phyloP scores from a whole-genome alignment of 2,329 filamentous ascomycete genomes.

The Coniella vitis region DNA sequence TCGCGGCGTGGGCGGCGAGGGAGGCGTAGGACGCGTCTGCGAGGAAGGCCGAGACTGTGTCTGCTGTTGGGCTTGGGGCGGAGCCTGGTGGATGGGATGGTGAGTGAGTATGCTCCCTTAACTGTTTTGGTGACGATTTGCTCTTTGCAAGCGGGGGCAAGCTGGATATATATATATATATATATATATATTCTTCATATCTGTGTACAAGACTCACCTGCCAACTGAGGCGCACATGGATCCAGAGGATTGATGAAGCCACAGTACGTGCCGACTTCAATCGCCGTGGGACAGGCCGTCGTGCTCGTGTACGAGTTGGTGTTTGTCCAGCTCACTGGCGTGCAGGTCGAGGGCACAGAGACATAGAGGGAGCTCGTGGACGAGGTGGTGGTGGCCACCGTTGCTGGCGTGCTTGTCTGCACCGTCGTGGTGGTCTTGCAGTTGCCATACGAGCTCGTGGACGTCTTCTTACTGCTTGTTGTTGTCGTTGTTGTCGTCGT shows the following conservation, averaged over 20 bases:
- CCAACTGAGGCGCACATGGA: neutral
- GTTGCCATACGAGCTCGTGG: neutral
- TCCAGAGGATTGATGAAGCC: neutral
- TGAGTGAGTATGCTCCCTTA: too few relatives aligned
- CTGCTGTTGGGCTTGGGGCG: neutral
- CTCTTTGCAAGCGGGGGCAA: too few relatives aligned
- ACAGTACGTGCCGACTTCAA: neutral
- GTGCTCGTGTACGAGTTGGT: slow-evolving; percentile 1
- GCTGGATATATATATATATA: too few relatives aligned
- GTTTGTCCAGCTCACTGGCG: neutral
- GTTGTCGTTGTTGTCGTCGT: neutral
- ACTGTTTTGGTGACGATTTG: neutral
- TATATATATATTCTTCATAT: too few relatives aligned
- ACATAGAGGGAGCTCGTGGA: neutral
- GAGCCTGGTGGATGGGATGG: neutral
- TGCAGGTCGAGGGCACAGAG: neutral
- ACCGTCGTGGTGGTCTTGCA: neutral
- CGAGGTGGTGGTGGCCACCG: neutral
- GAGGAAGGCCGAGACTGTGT: neutral
- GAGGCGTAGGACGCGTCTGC: neutral
- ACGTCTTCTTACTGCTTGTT: neutral
- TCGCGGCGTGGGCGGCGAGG: neutral
- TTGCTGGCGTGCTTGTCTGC: neutral
- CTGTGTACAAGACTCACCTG: neutral
- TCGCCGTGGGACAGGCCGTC: neutral